Conservation (phyloP, 1,139 yeast genomes). For the Zygosaccharomyces sapae region DNA sequence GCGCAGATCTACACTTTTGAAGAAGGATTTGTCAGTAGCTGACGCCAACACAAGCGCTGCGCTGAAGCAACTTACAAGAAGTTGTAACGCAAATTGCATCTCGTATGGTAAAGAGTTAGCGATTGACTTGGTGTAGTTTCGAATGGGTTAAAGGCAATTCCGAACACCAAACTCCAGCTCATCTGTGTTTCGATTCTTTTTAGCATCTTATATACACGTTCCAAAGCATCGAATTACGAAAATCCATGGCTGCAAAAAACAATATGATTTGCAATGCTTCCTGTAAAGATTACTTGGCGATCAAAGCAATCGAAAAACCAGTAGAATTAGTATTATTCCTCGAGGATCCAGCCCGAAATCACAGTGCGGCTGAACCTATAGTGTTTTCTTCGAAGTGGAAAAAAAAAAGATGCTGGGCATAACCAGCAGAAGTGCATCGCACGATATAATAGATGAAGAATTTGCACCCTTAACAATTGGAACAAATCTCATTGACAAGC, state of each 20-base stretch:
- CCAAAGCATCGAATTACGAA: background rate
- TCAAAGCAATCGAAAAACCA: background rate
- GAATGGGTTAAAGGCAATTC: background rate
- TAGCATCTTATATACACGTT: background rate
- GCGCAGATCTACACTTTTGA: constrained; percentile 21
- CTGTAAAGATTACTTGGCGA: background rate
- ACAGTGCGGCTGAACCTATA: constrained; percentile 13
- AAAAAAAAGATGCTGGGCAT: constrained; percentile 5
- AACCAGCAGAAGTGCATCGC: background rate
- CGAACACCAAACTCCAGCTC: background rate
- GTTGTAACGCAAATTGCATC: background rate
- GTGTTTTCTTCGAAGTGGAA: constrained; percentile 6
- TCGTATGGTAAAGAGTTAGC: background rate
- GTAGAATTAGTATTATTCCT: background rate
- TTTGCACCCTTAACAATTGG: no score
- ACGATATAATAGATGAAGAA: no score
- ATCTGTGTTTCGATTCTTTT: background rate
- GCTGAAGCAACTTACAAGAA: constrained; percentile 2
- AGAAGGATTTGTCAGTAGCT: constrained; percentile 14
- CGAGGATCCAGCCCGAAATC: constrained; percentile 1
- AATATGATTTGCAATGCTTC: background rate
- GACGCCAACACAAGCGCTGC: constrained; percentile 5
- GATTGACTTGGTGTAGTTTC: background rate
- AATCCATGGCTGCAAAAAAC: background rate
- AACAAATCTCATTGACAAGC: background rate